phyloP scores from a whole-genome alignment of 495 filamentous ascomycete species.

The Melanomma pulvis-pyrius region DNA sequence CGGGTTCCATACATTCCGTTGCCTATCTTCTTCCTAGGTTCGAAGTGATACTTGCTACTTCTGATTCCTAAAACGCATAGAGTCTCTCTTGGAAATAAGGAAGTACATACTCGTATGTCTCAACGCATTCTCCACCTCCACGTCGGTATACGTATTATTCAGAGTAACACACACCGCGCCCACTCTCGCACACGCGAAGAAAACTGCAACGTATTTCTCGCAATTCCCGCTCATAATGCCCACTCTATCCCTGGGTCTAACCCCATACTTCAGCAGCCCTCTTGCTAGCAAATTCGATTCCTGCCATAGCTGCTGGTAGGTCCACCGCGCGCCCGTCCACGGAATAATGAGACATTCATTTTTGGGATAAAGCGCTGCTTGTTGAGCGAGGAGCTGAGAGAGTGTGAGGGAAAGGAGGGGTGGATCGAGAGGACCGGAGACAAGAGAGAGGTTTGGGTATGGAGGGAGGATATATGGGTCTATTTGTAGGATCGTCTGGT shows the following conservation, averaged over 20 bases:
- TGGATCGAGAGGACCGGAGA: slow-evolving; percentile 63
- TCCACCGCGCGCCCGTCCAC: slow-evolving; percentile 68
- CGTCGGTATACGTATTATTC: slow-evolving; percentile 72
- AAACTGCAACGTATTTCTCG: slow-evolving; percentile 68
- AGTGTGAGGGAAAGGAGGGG: slow-evolving; percentile 64
- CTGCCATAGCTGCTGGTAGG: slow-evolving; percentile 64
- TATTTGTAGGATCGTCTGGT: slow-evolving; percentile 30
- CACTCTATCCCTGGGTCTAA: slow-evolving; percentile 65
- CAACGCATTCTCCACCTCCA: slow-evolving; percentile 65
- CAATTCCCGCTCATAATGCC: slow-evolving; percentile 75
- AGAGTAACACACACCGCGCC: slow-evolving; percentile 69
- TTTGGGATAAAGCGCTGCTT: slow-evolving; percentile 62
- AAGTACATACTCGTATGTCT: slow-evolving; percentile 59
- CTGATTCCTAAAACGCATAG: neutral
- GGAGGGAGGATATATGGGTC: slow-evolving; percentile 30
- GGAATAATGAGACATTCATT: slow-evolving; percentile 66
- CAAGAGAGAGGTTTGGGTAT: slow-evolving; percentile 50
- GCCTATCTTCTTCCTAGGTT: neutral
- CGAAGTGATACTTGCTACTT: neutral
- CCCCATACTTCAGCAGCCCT: slow-evolving; percentile 61
- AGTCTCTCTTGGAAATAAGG: neutral
- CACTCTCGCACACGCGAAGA: slow-evolving; percentile 69
- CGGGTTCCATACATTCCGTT: too few relatives aligned
- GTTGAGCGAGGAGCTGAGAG: slow-evolving; percentile 62
- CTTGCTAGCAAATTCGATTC: slow-evolving; percentile 62